Evolutionary conservation across 192 early-diverging fungal genomes (phyloP), one percentile per base, ranked within the genome.

Genomic region (Backusella psychrophila): DNA sequence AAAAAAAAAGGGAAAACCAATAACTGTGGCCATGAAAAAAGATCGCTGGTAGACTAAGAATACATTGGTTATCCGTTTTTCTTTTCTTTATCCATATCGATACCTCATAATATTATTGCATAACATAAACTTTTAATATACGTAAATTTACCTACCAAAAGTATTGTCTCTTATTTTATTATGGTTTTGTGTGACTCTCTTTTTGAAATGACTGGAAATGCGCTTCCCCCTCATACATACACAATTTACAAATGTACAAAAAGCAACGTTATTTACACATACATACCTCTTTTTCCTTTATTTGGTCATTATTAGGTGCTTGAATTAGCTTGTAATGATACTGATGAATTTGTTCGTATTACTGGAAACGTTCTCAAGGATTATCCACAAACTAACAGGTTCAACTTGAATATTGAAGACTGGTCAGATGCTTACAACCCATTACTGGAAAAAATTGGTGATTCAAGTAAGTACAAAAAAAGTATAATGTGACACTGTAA

Each of bases 391-490:
- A 65, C 56, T 3, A 53, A 65, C 17, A 31, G 15, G 23, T 41
- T 74, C 26, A 44, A 74, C 29, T 63, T 65, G 15, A 38, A 56
- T 41, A 74, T 41, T 65, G 56, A 65, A 36, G 7, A 56, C 6
- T 74, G 56, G 52, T 41, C 52, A 59, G n/a, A 26, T 17, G 52
- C n/a, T 3, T 65, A 23, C 36, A 56, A 35, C 17, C 38, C 35
- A 26, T 41, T 74, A 41, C 11, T 74, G 19, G 23, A 29, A 15
- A 74, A 56, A 7, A 63, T 74, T 65, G 56, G 59, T 29, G 6
- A 21, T 15, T 41, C 76, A 42, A 56, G 66, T 69, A 70, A 70
- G 46, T 59, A 70, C 41, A 75, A 36, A 44, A 71, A 23, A 21
- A 33, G 38, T 36, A 44, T 17, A 33, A 74, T 23, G 15, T 46